Evolutionary conservation across 345 rosid genomes (phyloP).

Genomic region (Hypericum androsaemum): DNA sequence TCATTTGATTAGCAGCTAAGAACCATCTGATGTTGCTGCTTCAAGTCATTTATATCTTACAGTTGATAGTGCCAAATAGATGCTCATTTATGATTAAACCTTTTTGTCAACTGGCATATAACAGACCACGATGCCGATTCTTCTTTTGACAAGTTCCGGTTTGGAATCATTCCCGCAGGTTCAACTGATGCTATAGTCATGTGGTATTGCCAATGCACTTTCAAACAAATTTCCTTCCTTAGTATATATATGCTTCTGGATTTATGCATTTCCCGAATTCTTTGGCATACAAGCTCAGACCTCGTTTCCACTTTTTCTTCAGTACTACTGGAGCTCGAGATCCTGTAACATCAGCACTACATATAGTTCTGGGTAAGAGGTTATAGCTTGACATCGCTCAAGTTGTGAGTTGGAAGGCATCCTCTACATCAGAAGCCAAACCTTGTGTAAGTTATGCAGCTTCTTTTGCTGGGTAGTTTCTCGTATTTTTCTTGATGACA

Average conservation of each 20-base stretch:
- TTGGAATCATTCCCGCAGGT: slow-evolving; percentile 89
- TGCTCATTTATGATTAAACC: background rate
- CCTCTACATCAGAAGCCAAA: slow-evolving; percentile 47
- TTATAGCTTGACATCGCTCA: slow-evolving; percentile 77
- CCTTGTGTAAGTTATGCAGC: slow-evolving; percentile 85
- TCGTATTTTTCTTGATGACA: slow-evolving; percentile 3
- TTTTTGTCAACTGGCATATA: slow-evolving; percentile 16
- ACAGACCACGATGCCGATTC: slow-evolving; percentile 37
- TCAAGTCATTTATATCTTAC: too few species aligned
- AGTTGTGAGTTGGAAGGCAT: slow-evolving; percentile 85
- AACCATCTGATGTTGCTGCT: too few species aligned
- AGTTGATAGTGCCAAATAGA: background rate
- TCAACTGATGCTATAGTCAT: slow-evolving; percentile 87
- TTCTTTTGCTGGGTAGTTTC: slow-evolving; percentile 92
- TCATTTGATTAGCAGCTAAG: too few species aligned
- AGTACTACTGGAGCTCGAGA: slow-evolving; percentile 95
- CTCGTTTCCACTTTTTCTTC: slow-evolving; percentile 18
- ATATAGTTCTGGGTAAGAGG: slow-evolving; percentile 74
- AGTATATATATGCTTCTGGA: background rate
- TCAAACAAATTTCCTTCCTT: background rate
- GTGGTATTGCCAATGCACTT: slow-evolving; percentile 52
- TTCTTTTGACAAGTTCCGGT: slow-evolving; percentile 41
- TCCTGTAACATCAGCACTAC: slow-evolving; percentile 82
- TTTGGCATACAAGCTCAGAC: background rate
- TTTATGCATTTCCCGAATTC: background rate